Conservation (phyloP, 164 flowering plant genomes). For the Stephania cephalantha region DNA sequence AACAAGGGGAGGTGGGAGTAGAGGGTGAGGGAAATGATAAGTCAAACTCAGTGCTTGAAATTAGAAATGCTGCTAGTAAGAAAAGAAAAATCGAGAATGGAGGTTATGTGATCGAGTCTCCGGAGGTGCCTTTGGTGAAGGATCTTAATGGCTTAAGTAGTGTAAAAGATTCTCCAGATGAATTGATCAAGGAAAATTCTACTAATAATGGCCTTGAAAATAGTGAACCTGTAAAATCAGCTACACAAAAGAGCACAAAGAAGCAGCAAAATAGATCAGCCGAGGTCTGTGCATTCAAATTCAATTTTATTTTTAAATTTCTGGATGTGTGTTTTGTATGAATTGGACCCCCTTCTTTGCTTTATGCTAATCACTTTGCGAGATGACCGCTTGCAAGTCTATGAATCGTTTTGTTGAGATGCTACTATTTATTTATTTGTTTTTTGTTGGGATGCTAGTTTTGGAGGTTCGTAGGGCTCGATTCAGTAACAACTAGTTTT, state of each 20-base stretch:
- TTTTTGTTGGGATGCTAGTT: neutral
- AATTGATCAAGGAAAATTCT: too few relatives aligned
- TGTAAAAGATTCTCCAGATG: neutral
- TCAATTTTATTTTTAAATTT: neutral
- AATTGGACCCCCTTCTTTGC: neutral
- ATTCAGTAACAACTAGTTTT: neutral
- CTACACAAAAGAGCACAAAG: constrained; percentile 19
- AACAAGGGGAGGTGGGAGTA: constrained; percentile 34
- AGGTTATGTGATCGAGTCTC: constrained; percentile 8
- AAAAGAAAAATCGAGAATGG: constrained; percentile 20
- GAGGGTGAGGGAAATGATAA: constrained; percentile 19
- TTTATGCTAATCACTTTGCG: neutral
- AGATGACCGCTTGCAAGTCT: neutral
- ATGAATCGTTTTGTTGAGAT: neutral
- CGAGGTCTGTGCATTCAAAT: constrained; percentile 37
- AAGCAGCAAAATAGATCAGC: constrained; percentile 40
- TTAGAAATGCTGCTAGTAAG: constrained; percentile 15
- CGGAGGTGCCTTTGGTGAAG: constrained; percentile 5
- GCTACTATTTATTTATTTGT: neutral
- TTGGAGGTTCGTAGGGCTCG: neutral
- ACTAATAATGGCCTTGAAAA: too few relatives aligned
- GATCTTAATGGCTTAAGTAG: constrained; percentile 10
- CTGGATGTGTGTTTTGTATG: neutral
- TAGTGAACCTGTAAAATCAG: constrained; percentile 20
- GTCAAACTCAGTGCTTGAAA: constrained; percentile 4